A percentile compares a stretch with the other conserved stretches of the same genome.
Evolutionary conservation across 441 rosid genomes (phyloP).

Genomic region (Eutrema salsugineum): DNA sequence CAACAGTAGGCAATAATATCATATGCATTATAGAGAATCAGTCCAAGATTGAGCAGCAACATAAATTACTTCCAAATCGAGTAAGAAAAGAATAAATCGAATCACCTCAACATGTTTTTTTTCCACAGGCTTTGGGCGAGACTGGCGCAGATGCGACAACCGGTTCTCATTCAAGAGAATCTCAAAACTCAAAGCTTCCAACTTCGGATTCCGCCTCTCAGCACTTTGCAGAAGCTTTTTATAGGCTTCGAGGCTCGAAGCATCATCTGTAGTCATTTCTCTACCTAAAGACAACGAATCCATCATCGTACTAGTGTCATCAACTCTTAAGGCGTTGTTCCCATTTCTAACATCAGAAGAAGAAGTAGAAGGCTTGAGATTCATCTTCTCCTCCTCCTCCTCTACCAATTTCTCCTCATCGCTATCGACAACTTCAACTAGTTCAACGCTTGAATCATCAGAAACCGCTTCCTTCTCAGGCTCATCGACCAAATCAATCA

Average conservation of each 20-base stretch:
- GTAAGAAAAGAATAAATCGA: neutral
- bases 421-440: slow-evolving; percentile 27
- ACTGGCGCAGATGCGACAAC: slow-evolving; percentile 33
- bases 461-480: slow-evolving; percentile 30
- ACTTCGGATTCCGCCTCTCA: slow-evolving; percentile 42
- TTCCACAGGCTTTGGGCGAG: slow-evolving; percentile 45
- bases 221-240: slow-evolving; percentile 59
- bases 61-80: neutral
- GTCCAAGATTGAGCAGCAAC: neutral
- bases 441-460: slow-evolving; percentile 60
- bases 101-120: slow-evolving; percentile 41
- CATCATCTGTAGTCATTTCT: slow-evolving; percentile 16
- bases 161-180: slow-evolving; percentile 55
- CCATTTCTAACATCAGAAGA: slow-evolving; percentile 40
- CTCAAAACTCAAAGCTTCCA: slow-evolving; percentile 50
- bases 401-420: slow-evolving; percentile 35
- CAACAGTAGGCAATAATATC: neutral
- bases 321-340: slow-evolving; percentile 35
- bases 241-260: slow-evolving; percentile 49
- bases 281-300: slow-evolving; percentile 37
- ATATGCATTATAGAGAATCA: neutral
- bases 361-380: slow-evolving; percentile 31
- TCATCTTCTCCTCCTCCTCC: slow-evolving; percentile 36
- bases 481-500: slow-evolving; percentile 44
- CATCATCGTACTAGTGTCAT: slow-evolving; percentile 41